Conservation (phyloP, 768 basidiomycete species). For the Naganishia kalamii region DNA sequence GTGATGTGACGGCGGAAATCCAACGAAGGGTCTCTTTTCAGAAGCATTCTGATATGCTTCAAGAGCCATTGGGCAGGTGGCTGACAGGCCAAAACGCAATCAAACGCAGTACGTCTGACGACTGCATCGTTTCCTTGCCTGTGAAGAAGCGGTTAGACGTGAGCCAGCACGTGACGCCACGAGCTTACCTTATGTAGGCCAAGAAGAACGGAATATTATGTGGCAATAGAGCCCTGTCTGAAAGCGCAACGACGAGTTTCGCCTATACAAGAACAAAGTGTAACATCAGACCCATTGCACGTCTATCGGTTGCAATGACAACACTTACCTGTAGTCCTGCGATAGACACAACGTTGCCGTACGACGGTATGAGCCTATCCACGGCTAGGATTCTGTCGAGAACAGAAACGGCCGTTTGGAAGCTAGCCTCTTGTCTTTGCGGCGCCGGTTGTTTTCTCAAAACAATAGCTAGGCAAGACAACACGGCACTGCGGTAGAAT, state of each 20-base stretch:
- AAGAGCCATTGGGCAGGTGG: constrained; percentile 52
- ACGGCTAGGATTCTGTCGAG: constrained; percentile 48
- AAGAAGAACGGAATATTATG: constrained; percentile 81
- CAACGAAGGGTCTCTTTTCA: constrained; percentile 62
- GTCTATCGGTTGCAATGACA: neutral
- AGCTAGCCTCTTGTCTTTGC: neutral
- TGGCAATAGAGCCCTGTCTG: constrained; percentile 63
- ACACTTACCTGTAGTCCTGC: constrained; percentile 75
- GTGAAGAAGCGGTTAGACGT: neutral
- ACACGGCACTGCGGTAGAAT: constrained; percentile 11
- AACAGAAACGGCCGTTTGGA: neutral
- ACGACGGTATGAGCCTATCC: constrained; percentile 89
- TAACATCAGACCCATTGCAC: neutral
- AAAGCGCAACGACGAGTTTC: neutral
- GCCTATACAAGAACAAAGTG: neutral
- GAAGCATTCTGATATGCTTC: constrained; percentile 9
- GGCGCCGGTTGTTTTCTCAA: constrained; percentile 3
- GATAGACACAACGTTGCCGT: constrained; percentile 85
- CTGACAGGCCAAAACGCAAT: constrained; percentile 72
- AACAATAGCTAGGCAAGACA: constrained; percentile 10
- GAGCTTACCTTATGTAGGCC: constrained; percentile 71
- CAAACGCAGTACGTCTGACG: constrained; percentile 87
- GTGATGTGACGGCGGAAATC: constrained; percentile 80
- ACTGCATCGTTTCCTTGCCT: constrained; percentile 87
- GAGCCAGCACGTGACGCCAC: neutral